phyloP scores from a whole-genome alignment of 768 basidiomycete species.

The Mycena alexandri region DNA sequence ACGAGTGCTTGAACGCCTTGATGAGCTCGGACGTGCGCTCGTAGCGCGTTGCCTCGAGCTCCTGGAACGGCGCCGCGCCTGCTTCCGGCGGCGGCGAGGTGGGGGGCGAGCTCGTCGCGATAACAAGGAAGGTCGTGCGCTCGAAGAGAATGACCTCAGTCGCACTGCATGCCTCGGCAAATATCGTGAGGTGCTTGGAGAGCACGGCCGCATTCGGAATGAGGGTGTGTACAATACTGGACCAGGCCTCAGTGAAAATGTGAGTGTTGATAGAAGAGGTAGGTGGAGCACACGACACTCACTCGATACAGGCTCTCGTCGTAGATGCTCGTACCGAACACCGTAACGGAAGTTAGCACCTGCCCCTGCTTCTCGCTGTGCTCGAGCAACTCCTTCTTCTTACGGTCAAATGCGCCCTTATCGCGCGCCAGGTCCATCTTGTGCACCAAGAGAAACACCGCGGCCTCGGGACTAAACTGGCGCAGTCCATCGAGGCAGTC shows the following conservation, averaged over 20 bases:
- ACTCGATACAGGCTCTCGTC: slow-evolving; percentile 98
- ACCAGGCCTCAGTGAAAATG: slow-evolving; percentile 85
- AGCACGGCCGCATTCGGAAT: slow-evolving; percentile 96
- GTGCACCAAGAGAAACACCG: slow-evolving; percentile 91
- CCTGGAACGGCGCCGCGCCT: slow-evolving; percentile 48
- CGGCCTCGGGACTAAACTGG: slow-evolving; percentile 84
- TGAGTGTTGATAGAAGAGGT: no score
- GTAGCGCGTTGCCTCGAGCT: slow-evolving; percentile 78
- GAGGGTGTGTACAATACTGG: slow-evolving; percentile 94
- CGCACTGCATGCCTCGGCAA: slow-evolving; percentile 89
- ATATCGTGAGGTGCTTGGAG: slow-evolving; percentile 86
- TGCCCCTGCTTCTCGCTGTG: slow-evolving; percentile 64
- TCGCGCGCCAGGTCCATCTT: slow-evolving; percentile 96
- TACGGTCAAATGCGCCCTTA: slow-evolving; percentile 73
- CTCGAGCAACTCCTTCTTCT: slow-evolving; percentile 78
- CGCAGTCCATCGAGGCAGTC: slow-evolving; percentile 89
- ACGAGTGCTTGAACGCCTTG: slow-evolving; percentile 95
- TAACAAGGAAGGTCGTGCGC: slow-evolving; percentile 97
- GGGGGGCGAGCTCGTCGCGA: slow-evolving; percentile 80
- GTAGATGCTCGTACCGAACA: slow-evolving; percentile 96
- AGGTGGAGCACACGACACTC: slow-evolving; percentile 26
- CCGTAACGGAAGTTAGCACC: slow-evolving; percentile 59
- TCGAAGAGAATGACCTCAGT: slow-evolving; percentile 97
- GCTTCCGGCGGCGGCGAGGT: slow-evolving; percentile 47
- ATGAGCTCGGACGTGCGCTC: slow-evolving; percentile 93